Conservation (phyloP, 768 basidiomycete species). For the Boletus coccyginus region DNA sequence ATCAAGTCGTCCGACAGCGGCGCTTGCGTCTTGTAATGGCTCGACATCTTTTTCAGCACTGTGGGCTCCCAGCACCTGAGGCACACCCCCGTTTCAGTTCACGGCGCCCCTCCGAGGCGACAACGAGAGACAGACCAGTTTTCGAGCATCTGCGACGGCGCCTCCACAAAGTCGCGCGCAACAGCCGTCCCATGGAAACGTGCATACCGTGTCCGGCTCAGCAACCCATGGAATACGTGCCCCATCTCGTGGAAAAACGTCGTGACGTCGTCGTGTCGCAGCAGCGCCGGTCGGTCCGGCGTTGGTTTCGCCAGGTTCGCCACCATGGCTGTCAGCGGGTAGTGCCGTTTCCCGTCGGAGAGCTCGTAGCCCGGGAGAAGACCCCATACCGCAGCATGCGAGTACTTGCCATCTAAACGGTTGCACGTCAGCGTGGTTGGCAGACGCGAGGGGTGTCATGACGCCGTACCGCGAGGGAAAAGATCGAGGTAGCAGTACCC, state of each 20-base stretch:
- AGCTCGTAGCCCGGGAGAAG: constrained; percentile 64
- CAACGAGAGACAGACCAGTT: constrained; percentile 56
- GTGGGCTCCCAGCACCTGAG: constrained; percentile 77
- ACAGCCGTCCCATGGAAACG: constrained; percentile 84
- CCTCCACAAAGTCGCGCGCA: constrained; percentile 83
- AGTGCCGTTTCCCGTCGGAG: constrained; percentile 56
- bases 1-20: constrained; percentile 68
- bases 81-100: not conserved
- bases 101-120: not conserved
- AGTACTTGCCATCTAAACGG: constrained; percentile 65
- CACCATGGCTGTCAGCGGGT: constrained; percentile 83
- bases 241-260: constrained; percentile 95
- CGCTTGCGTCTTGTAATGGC: constrained; percentile 74
- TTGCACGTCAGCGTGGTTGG: not conserved
- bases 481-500: constrained; percentile 89
- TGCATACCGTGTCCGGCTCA: constrained; percentile 66
- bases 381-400: constrained; percentile 85
- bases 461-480: constrained; percentile 67
- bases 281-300: constrained; percentile 73
- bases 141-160: constrained; percentile 90
- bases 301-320: constrained; percentile 88
- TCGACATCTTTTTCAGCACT: constrained; percentile 72
- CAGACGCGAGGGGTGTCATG: not conserved
- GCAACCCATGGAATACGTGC: constrained; percentile 66
- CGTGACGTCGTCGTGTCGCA: constrained; percentile 86